Conservation (phyloP, 2,329 filamentous ascomycete species). For the Raffaelea arxii region DNA sequence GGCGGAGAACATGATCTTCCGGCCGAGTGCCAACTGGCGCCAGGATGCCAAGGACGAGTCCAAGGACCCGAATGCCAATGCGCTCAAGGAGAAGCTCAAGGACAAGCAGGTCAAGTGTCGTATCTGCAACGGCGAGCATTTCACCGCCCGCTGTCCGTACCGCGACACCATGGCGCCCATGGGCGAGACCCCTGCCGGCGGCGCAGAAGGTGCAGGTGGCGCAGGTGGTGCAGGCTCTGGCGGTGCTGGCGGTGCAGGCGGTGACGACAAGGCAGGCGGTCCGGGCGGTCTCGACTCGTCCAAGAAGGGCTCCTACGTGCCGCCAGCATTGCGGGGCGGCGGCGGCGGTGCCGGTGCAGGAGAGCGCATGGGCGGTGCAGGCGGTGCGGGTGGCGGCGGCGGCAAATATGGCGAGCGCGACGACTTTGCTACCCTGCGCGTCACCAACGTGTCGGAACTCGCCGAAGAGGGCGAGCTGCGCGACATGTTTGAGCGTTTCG, state of each 20-base stretch:
- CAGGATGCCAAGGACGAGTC: constrained; percentile 72
- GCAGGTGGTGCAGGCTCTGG: constrained; percentile 44
- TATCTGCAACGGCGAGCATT: constrained; percentile 98
- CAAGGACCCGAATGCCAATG: constrained; percentile 62
- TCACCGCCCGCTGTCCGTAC: constrained; percentile 97
- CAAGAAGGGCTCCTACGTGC: constrained; percentile 81
- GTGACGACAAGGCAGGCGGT: constrained; percentile 41
- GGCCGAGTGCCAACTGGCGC: constrained; percentile 89
- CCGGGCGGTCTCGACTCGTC: too few relatives aligned
- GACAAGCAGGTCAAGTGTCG: constrained; percentile 99
- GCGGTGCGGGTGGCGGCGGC: constrained; percentile 27
- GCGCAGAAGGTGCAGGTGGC: constrained; percentile 48
- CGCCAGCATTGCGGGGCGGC: constrained; percentile 77
- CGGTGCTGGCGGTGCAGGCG: constrained; percentile 30
- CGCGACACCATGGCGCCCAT: constrained; percentile 98
- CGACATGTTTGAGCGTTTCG: constrained; percentile 96
- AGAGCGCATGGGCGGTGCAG: constrained; percentile 53
- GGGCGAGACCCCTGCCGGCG: constrained; percentile 47
- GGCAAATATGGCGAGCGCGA: constrained; percentile 91
- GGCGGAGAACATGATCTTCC: constrained; percentile 97
- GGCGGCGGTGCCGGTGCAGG: constrained; percentile 54
- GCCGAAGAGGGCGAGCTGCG: constrained; percentile 92
- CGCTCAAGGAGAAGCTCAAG: constrained; percentile 76
- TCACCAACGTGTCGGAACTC: constrained; percentile 97
- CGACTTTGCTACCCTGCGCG: constrained; percentile 89